Percentiles rank a stretch among this genome's conserved stretches.
Conservation (phyloP, 805 yeast species). For the Saccharomycopsis synnaedendra region DNA sequence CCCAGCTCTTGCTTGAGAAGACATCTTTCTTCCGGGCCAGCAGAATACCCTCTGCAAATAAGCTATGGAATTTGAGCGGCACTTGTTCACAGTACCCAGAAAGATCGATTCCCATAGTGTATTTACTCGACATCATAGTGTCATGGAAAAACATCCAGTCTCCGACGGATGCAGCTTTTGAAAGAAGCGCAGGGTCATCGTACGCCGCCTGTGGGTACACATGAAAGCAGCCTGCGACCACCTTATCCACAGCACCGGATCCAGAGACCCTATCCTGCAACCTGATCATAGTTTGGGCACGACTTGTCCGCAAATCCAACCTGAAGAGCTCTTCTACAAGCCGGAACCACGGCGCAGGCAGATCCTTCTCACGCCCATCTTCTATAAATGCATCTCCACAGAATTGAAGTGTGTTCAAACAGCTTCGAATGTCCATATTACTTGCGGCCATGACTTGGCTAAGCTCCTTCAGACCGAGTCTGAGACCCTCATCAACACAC, state of each 20-base stretch:
- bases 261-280: too few relatives aligned
- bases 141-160: constrained; percentile 78
- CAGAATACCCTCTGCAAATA: constrained; percentile 44
- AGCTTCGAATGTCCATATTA: constrained; percentile 77
- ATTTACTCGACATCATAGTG: constrained; percentile 31
- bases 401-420: constrained; percentile 77
- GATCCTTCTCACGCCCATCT: constrained; percentile 38
- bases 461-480: constrained; percentile 36
- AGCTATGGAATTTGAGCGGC: constrained; percentile 48
- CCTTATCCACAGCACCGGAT: constrained; percentile 33
- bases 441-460: constrained; percentile 58
- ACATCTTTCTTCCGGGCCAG: constrained; percentile 6
- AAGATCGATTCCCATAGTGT: constrained; percentile 34
- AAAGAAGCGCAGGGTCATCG: constrained; percentile 50
- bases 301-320: background rate
- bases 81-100: constrained; percentile 44
- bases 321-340: constrained; percentile 50
- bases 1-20: constrained; percentile 12
- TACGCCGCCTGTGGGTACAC: constrained; percentile 38
- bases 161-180: constrained; percentile 46
- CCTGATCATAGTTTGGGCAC: background rate
- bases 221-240: constrained; percentile 63
- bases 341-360: constrained; percentile 53
- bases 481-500: constrained; percentile 37
- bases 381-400: constrained; percentile 22